Percentiles rank a stretch among this genome's conserved stretches.
These are phyloP conservation scores for Xylaria sp. DNA, from an alignment of 2,329 filamentous ascomycete genomes.

Conservation along the genomic window DNA sequence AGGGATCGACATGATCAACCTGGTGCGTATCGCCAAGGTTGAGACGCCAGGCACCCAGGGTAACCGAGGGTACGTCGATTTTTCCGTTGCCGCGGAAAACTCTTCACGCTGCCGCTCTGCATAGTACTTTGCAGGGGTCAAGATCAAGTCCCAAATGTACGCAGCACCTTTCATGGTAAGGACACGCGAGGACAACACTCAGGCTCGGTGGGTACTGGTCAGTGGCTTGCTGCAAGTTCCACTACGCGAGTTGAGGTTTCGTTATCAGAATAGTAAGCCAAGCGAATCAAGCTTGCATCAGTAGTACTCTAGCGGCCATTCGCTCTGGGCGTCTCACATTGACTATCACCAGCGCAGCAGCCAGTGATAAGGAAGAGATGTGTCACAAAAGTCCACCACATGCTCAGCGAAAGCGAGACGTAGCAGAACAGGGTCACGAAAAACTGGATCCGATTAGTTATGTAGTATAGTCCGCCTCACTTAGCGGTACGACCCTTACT, in stretches of 20 bases:
- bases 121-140: slow-evolving; percentile 7
- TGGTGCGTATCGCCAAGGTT: slow-evolving; percentile 13
- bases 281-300: slow-evolving; percentile 3
- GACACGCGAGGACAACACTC: background rate
- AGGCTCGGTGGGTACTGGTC: slow-evolving; percentile 18
- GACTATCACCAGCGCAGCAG: background rate
- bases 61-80: slow-evolving; percentile 5
- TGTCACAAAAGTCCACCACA: background rate
- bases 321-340: slow-evolving; percentile 6
- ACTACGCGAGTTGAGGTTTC: slow-evolving; percentile 19
- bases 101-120: background rate
- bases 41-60: background rate
- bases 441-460: slow-evolving; percentile 1
- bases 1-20: slow-evolving; percentile 14
- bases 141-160: slow-evolving; percentile 6
- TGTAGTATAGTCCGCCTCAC: background rate
- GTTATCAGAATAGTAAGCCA: slow-evolving; percentile 18
- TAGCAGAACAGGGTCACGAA: background rate
- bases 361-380: slow-evolving; percentile 4
- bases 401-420: background rate
- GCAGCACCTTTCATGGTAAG: background rate
- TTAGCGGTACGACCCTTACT: background rate
- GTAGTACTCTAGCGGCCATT: slow-evolving; percentile 7
- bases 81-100: background rate
- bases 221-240: slow-evolving; percentile 6